Base-by-base conservation (phyloP, 2,329 filamentous ascomycete genomes). In the Ophiocordyceps sinensis region DNA sequence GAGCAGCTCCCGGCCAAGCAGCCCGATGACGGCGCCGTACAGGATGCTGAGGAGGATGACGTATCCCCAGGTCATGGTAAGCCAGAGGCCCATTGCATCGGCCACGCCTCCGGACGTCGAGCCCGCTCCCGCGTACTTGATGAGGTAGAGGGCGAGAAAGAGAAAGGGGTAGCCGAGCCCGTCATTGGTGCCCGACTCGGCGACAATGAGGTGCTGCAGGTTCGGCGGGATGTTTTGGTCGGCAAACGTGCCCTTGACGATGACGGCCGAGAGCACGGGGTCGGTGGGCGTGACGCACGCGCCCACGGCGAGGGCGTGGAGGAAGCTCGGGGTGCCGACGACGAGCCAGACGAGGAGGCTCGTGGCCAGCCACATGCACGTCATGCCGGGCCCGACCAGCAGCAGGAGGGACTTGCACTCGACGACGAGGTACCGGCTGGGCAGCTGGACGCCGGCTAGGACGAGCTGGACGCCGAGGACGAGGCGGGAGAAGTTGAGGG, bases 221-320 rank as follows among this genome's bases (percentile, higher is more conserved):
- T 80, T 74, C 43, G 78, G 79, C 0, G 88, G 86, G 15, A 94
- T 80, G 55, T 94, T 91, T 52, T 87, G 82, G 53, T 94, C 87
- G 1, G 88, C 88, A 55, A 94, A 95, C 51, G 85, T 88, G 28
- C 87, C 87, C 64, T 94, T 94, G 37, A 94, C 85, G 43, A 94
- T 94, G 3, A 83, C 83, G 47, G 91, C 89, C 14, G 83, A 89
- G 31, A 94, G 61, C 1, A 94, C 78, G 0, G 88, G 88, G 52
- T 95, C 88, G 0, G 88, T 94, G 0, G 87, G 88, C 3, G 88
- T 91, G n/a, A 95, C 78, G 53, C 87, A 94, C 1, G 87, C 83
- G 1, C 79, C 87, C 11, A 94, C 68, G 14, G 79, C 82, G 11
- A 94, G 68, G 0, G 88, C 83, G 49, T 91, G 82, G 2, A 94